Conservation (phyloP, 2,329 filamentous ascomycete species). For the Cladosporium sp. region DNA sequence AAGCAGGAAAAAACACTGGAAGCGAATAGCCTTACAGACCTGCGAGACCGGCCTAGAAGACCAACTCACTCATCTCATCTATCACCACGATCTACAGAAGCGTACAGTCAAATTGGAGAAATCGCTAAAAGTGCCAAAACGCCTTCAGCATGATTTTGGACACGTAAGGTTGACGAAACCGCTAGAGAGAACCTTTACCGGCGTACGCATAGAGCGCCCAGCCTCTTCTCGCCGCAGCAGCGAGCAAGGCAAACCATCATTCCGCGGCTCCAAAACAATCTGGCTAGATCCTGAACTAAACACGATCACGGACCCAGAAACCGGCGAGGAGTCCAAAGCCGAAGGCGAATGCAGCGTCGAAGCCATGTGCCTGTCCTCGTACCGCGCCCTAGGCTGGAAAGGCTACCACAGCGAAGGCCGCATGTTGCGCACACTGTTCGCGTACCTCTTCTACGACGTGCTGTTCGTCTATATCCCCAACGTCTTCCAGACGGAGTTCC, state of each 20-base stretch:
- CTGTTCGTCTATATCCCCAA: constrained; percentile 92
- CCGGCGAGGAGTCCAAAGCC: constrained; percentile 11
- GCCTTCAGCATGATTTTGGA: constrained; percentile 88
- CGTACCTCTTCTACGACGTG: constrained; percentile 90
- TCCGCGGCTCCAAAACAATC: constrained; percentile 68
- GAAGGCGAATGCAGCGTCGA: constrained; percentile 82
- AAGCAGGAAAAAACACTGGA: constrained; percentile 79
- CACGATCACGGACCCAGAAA: constrained; percentile 1
- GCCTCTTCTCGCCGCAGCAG: constrained; percentile 31
- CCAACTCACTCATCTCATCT: constrained; percentile 83
- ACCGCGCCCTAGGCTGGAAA: constrained; percentile 83
- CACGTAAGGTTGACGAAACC: constrained; percentile 79
- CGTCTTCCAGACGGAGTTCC: constrained; percentile 93
- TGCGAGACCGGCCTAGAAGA: constrained; percentile 88
- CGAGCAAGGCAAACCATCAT: constrained; percentile 36
- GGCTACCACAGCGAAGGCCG: constrained; percentile 92
- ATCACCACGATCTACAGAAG: constrained; percentile 93
- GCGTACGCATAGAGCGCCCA: constrained; percentile 65
- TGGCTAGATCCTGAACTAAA: constrained; percentile 70
- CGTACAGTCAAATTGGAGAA: constrained; percentile 89
- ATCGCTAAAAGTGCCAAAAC: constrained; percentile 75
- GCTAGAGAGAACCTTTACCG: constrained; percentile 71
- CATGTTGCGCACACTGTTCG: constrained; percentile 79
- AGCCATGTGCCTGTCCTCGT: constrained; percentile 87
- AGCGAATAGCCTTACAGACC: constrained; percentile 70